A percentile compares a stretch with the other conserved stretches of the same genome.
phyloP scores from a whole-genome alignment of 2,329 filamentous ascomycete genomes.

The Claviceps capensis region DNA sequence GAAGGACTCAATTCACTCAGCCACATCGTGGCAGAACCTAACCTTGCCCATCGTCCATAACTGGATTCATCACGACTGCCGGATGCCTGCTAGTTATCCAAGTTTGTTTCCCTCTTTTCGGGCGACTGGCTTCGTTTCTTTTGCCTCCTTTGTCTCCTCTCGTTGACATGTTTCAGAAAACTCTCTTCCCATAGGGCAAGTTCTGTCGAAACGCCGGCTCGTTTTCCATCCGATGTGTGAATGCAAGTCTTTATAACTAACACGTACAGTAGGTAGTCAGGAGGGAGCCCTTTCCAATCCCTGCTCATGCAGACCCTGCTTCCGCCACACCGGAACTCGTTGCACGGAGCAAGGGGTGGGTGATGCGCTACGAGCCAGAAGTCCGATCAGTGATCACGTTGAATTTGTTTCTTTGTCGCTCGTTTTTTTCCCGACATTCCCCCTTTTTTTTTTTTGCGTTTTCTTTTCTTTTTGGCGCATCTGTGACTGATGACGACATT shows the following conservation, averaged over 20 bases:
- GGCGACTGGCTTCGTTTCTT: background rate
- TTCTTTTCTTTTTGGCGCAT: background rate
- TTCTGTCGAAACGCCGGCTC: background rate
- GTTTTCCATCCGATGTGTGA: background rate
- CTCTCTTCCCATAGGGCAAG: too few species aligned
- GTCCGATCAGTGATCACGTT: too few species aligned
- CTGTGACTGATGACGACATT: background rate
- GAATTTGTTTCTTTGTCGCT: too few species aligned
- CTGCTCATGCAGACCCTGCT: background rate
- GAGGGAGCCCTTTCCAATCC: background rate
- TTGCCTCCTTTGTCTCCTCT: too few species aligned
- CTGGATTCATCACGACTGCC: background rate
- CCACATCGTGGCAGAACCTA: background rate
- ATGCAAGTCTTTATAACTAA: background rate
- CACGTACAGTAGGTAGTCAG: too few species aligned
- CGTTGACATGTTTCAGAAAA: too few species aligned
- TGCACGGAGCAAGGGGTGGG: background rate
- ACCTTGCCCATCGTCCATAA: background rate
- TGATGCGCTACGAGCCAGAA: background rate
- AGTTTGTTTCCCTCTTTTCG: background rate
- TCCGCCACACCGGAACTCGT: slow-evolving; percentile 3
- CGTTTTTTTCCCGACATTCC: too few species aligned
- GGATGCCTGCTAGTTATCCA: background rate
- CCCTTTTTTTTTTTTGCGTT: background rate
- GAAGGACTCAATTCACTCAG: background rate